Evolutionary conservation across 2,329 filamentous ascomycete species (phyloP), one percentile per base, ranked within the genome.

Genomic region (Calonectria honghensis): DNA sequence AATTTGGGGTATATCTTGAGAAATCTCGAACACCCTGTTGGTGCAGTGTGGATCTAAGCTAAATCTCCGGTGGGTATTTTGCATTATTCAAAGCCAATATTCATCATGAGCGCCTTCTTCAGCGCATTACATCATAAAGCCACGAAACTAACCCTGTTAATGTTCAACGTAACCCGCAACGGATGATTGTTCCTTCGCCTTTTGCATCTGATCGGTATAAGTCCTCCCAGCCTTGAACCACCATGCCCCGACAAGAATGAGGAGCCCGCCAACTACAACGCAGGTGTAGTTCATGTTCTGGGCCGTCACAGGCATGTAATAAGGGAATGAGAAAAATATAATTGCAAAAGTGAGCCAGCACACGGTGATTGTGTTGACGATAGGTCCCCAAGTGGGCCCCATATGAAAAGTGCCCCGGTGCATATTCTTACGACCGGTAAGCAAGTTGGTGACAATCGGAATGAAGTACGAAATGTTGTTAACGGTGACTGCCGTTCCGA

Each of bases 221-320:
- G 79, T 79, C 63, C 80, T 82, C 6, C 86, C 85, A 1, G 82
- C 85, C 67, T 87, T 81, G n/a, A 87, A 66, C 86, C 86, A 88
- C 87, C 86, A 88, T 0, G 73, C 75, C 2, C 85, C 82, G 13
- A 88, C 80, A 2, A 85, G 57, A 10, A 86, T 83, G 4, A 74
- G n/a, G 32, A 83, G 67, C 0, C 81, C 87, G 1, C 86, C 87
- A 6, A 88, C 85, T 16, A 87, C 86, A 0, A 87, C 86, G 63
- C 87, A 88, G 2, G 87, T 88, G 75, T 89, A 88, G 73, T 88
- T 89, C 87, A 89, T 89, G 72, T 87, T 88, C 32, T 75, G 73
- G 2, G 78, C 78, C 39, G 78, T 79, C 11, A 86, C 85, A 0
- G 86, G 86, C 80, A 82, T 84, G 51, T 82, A 79, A 68, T 86